Percentiles rank a stretch among this genome's conserved stretches.
Conservation (phyloP, 805 yeast species). For the Pichia insulana region DNA sequence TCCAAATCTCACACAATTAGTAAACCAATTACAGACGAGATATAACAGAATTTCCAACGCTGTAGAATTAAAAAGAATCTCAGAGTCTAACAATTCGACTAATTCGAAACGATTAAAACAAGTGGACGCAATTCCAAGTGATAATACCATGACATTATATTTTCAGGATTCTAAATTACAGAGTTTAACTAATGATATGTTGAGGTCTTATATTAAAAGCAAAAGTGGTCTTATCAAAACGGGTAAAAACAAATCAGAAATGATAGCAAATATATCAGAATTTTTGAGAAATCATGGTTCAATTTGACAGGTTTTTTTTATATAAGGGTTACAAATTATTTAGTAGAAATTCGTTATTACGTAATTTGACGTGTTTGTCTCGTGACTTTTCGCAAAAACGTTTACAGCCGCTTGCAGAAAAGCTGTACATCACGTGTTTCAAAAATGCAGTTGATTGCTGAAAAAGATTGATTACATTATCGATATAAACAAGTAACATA, state of each 20-base stretch:
- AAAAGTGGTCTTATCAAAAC: conserved; percentile 28
- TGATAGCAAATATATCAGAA: conserved; percentile 33
- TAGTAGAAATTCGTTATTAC: too few species aligned
- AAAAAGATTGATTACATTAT: too few species aligned
- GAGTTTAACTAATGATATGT: conserved; percentile 6
- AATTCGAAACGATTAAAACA: background rate
- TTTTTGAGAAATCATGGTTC: conserved; percentile 10
- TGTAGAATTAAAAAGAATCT: conserved; percentile 4
- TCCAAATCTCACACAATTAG: background rate
- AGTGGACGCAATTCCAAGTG: background rate
- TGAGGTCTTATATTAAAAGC: conserved; percentile 26
- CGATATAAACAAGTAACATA: too few species aligned
- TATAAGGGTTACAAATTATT: too few species aligned
- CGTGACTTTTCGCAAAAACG: too few species aligned
- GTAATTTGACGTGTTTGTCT: too few species aligned
- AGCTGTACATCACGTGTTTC: background rate
- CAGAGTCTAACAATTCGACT: background rate
- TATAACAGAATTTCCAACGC: conserved; percentile 19
- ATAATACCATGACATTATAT: conserved; percentile 1
- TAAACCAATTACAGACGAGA: conserved; percentile 15
- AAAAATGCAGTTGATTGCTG: too few species aligned
- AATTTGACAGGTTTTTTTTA: background rate
- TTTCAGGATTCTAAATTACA: conserved; percentile 2
- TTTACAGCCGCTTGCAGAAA: too few species aligned
- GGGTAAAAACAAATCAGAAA: conserved; percentile 34